A percentile compares a stretch with the other conserved stretches of the same genome.
These are phyloP conservation scores for Huntiella moniliformis DNA, from an alignment of 2,329 filamentous ascomycete species.

Conservation along the genomic window DNA sequence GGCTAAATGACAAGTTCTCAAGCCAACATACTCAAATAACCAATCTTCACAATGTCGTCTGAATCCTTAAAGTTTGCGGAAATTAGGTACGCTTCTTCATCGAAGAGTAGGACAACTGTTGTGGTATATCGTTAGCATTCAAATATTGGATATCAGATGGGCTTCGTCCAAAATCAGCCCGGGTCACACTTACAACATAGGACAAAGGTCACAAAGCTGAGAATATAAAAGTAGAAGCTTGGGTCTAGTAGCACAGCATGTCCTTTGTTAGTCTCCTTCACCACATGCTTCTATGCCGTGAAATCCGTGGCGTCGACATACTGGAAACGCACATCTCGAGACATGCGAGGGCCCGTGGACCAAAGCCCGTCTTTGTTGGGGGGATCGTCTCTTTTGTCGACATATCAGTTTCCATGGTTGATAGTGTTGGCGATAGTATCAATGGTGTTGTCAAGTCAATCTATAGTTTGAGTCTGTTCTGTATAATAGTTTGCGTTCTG, in stretches of 20 bases:
- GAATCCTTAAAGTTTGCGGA: background rate
- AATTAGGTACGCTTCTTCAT: background rate
- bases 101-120: background rate
- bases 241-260: constrained; percentile 4
- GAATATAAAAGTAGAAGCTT: constrained; percentile 2
- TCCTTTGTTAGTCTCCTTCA: background rate
- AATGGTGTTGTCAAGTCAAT: too few species aligned
- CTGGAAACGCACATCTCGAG: constrained; percentile 4
- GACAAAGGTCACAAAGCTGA: constrained; percentile 5
- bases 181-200: constrained; percentile 2
- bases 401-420: too few species aligned
- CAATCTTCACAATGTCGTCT: constrained; percentile 1
- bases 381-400: too few species aligned
- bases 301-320: constrained; percentile 3
- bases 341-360: too few species aligned
- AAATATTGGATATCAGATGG: background rate
- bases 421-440: too few species aligned
- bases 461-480: too few species aligned
- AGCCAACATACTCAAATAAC: constrained; percentile 1
- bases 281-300: background rate
- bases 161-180: background rate
- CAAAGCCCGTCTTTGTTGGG: too few species aligned
- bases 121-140: background rate
- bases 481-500: too few species aligned
- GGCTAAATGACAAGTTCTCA: background rate